These are phyloP conservation scores for Neopestalotiopsis rosae DNA, from an alignment of 2,329 filamentous ascomycete species.

Conservation along the genomic window DNA sequence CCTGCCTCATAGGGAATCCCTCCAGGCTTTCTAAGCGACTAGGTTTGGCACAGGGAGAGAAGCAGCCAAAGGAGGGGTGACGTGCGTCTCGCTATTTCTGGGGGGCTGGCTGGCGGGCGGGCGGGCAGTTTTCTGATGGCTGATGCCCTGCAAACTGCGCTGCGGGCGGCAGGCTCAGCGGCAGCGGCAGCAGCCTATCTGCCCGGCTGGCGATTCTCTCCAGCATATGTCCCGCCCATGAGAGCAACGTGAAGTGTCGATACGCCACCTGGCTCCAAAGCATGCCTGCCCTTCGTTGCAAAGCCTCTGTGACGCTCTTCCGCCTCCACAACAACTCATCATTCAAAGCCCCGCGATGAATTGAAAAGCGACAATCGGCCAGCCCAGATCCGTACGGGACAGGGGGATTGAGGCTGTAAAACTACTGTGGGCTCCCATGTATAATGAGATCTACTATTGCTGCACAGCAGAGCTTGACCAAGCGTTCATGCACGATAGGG, in stretches of 20 bases:
- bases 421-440: conserved; percentile 19
- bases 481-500: conserved; percentile 23
- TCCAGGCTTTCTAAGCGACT: not conserved
- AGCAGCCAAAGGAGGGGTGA: conserved; percentile 21
- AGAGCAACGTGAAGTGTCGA: not conserved
- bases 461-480: conserved; percentile 19
- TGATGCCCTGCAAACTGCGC: conserved; percentile 2
- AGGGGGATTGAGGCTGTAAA: conserved; percentile 14
- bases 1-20: conserved; percentile 17
- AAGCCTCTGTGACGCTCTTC: not conserved
- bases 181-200: conserved; percentile 4
- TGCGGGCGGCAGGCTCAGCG: conserved; percentile 2
- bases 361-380: not conserved
- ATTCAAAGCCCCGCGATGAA: not conserved
- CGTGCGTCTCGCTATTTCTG: conserved; percentile 21
- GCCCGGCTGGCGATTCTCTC: not conserved
- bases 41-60: not conserved
- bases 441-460: conserved; percentile 19
- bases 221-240: not conserved
- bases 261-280: not conserved
- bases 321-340: not conserved
- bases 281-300: not conserved
- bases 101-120: conserved; percentile 5
- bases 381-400: not conserved
- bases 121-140: conserved; percentile 3